Base-by-base conservation (phyloP, 768 basidiomycete genomes). In the Lactifluus echinatus region DNA sequence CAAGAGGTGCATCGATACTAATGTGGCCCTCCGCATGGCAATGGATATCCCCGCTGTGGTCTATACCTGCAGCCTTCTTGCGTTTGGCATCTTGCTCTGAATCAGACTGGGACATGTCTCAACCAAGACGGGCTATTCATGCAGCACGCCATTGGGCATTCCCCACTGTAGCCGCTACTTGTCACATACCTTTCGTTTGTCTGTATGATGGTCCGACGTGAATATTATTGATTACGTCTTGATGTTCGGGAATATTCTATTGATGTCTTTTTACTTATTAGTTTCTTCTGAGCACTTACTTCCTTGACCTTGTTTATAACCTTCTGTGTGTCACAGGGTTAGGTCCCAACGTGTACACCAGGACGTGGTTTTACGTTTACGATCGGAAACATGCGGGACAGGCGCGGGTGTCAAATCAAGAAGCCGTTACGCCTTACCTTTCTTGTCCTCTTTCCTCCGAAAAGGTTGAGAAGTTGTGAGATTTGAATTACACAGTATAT, bases 361-460 rank as follows among this genome's bases (percentile, higher is more conserved):
- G 45, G 8, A 43, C 1, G 19, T n/a, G 28, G 12, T 19, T 51
- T 50, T 47, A 54, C 43, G 48, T 42, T 42, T 34, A 31, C 28
- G 15, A n/a, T 48, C 12, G n/a, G 4, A 19, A 17, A 24, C 28
- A 19, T n/a, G 19, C 21, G 28, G 3, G n/a, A 21, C 19, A 21
- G 3, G 40, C 23, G 19, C 24, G 5, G 39, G 26, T 29, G 28
- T 19, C 23, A 24, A 12, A 29, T 21, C 28, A 34, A n/a, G 12
- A 56, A 40, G 17, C 10, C 15, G 7, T 12, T n/a, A 52, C 21
- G 24, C 15, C 15, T 8, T 14, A 4, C 64, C 66, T 21, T 65
- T 57, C 48, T 66, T 60, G 42, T 70, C 69, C 40, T 63, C 66
- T 55, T 66, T 66, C 26, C 68, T 52, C 67, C 69, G n/a, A 31